A percentile compares a stretch with the other conserved stretches of the same genome.
Conservation (phyloP, 2,329 filamentous ascomycete species). For the Talaromyces rugulosus region DNA sequence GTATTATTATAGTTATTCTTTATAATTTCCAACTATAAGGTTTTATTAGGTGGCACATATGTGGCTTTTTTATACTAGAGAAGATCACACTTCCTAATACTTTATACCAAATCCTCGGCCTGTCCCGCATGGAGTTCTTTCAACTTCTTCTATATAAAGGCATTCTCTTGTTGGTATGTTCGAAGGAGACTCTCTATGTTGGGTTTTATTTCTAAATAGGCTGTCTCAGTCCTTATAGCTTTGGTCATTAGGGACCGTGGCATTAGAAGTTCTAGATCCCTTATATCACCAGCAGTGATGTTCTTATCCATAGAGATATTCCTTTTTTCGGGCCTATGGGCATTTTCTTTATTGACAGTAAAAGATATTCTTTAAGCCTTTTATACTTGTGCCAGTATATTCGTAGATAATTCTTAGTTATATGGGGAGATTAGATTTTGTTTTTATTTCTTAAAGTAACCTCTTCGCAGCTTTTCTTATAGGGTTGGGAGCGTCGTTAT, state of each 20-base stretch:
- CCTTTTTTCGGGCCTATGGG: not conserved
- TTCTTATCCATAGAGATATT: not conserved
- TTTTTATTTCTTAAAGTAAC: too few species aligned
- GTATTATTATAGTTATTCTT: slow-evolving; percentile 3
- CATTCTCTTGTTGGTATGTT: not conserved
- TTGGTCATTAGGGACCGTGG: not conserved
- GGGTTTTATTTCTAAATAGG: not conserved
- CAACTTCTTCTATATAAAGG: not conserved
- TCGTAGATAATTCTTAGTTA: too few species aligned
- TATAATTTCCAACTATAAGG: not conserved
- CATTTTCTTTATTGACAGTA: not conserved
- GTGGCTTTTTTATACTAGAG: not conserved
- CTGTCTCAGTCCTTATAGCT: not conserved
- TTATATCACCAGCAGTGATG: not conserved
- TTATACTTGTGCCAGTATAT: not conserved
- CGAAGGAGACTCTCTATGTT: not conserved
- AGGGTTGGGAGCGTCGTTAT: not conserved
- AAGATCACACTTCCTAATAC: not conserved
- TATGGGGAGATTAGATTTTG: too few species aligned
- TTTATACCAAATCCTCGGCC: too few species aligned
- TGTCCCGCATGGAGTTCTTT: not conserved
- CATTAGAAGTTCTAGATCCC: not conserved
- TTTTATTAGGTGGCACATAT: not conserved
- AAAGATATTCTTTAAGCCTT: not conserved
- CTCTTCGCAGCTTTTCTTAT: not conserved